Base-by-base conservation (phyloP, 83 land plant genomes). In the Diphasiastrum complanatum region DNA sequence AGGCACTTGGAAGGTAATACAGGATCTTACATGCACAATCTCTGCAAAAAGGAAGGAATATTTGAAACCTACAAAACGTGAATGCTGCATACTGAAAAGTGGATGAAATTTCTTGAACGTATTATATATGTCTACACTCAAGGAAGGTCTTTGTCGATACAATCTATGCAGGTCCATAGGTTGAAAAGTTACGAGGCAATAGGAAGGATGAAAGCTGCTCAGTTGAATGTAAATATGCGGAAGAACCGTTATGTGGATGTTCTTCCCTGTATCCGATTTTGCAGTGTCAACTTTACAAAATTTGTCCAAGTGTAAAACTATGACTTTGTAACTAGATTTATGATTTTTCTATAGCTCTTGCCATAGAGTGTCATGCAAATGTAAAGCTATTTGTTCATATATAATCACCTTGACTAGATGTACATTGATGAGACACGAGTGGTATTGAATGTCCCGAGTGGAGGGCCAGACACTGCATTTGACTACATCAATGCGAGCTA, bases 171-270 rank as follows among this genome's bases (percentile, higher is more conserved):
- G 84, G 63, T 57, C 1, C 58, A 55, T 40, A 78, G 88, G 51
- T 43, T 76, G 18, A 69, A 37, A 48, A 60, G 58, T 33, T 33
- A 49, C 31, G 82, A 78, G 20, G 54, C 78, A 62, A 43, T 31
- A 63, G 64, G 62, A 43, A 66, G 58, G 38, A 77, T 78, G 46
- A 41, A 43, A 1, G 80, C 76, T 41, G 87, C 87, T 46, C 68
- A 66, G 59, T 58, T 75, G 58, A 26, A 37, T 49, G 74, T 52
- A 33, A 78, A 78, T 59, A 23, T 25, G 25, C 24, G 51, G 54
- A 86, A 86, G 54, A 83, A 86, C 50, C 83, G 91, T 3, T 83
- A 83, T 37, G 50, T 60, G 16, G 82, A 86, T 75, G 78, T 83
- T 25, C 30, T 86, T 33, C 91, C 91, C 45, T 86, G 91, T 86